phyloP scores from a whole-genome alignment of 2,329 filamentous ascomycete genomes.

The Lachnellula suecica region DNA sequence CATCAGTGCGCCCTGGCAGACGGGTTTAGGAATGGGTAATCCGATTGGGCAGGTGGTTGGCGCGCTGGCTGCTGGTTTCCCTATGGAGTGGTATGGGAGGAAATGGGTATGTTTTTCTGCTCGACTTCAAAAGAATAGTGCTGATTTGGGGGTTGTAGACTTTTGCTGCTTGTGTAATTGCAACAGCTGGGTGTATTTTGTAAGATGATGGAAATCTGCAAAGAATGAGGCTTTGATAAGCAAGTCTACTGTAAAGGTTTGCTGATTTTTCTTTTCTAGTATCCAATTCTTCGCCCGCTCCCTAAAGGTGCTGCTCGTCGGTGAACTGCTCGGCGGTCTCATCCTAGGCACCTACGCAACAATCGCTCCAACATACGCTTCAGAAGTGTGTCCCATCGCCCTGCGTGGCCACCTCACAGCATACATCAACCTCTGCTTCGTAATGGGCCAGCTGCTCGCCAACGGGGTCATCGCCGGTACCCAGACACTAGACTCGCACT shows the following conservation, averaged over 20 bases:
- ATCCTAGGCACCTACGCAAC: conserved; percentile 39
- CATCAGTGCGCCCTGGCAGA: conserved; percentile 28
- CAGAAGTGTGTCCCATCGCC: conserved; percentile 51
- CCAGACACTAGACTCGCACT: conserved; percentile 12
- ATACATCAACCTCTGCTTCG: conserved; percentile 53
- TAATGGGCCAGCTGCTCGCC: conserved; percentile 45
- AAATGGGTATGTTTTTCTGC: conserved; percentile 8
- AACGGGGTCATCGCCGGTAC: conserved; percentile 41
- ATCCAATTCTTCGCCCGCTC: conserved; percentile 49
- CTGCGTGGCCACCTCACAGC: conserved; percentile 48
- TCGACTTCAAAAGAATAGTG: not conserved
- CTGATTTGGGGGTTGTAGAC: conserved; percentile 6
- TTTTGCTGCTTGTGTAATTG: conserved; percentile 13
- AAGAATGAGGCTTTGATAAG: conserved; percentile 35
- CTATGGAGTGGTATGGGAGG: conserved; percentile 23
- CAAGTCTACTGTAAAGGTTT: not conserved
- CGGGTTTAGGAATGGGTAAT: conserved; percentile 25
- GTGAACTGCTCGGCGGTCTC: conserved; percentile 44
- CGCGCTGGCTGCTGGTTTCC: conserved; percentile 48
- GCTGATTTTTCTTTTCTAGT: not conserved
- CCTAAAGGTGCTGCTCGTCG: conserved; percentile 43
- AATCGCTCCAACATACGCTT: conserved; percentile 31
- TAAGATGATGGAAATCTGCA: not conserved
- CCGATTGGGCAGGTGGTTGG: conserved; percentile 26
- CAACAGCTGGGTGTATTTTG: not conserved